A percentile compares a stretch with the other conserved stretches of the same genome.
These are phyloP conservation scores for Lineolata rhizophorae DNA, from an alignment of 495 filamentous ascomycete genomes.

Conservation along the genomic window DNA sequence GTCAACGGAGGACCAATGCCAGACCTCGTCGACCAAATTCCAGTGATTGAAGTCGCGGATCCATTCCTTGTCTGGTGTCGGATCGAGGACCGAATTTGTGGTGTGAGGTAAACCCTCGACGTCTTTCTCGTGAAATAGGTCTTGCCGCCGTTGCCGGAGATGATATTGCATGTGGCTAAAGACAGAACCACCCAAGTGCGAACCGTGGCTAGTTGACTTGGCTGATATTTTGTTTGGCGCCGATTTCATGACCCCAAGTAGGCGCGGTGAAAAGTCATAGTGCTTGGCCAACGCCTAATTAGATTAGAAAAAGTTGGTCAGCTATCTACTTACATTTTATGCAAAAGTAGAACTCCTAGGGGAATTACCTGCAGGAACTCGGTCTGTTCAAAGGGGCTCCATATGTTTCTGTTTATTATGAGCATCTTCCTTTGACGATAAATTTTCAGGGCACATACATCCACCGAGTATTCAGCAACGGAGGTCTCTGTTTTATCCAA, in stretches of 20 bases:
- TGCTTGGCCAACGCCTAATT: constrained; percentile 23
- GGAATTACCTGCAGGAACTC: constrained; percentile 25
- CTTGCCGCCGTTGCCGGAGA: constrained; percentile 7
- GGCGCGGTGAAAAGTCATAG: constrained; percentile 46
- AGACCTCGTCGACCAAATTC: constrained; percentile 35
- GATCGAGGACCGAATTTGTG: constrained; percentile 5
- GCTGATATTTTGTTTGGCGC: constrained; percentile 19
- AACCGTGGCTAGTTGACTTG: neutral
- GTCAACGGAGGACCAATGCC: constrained; percentile 43
- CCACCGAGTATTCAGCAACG: constrained; percentile 29
- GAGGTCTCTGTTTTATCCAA: constrained; percentile 12
- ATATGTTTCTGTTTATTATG: constrained; percentile 48
- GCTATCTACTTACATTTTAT: neutral
- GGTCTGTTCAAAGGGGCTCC: constrained; percentile 39
- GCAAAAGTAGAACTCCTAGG: constrained; percentile 11
- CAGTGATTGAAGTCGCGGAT: constrained; percentile 20
- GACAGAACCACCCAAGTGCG: too few species aligned
- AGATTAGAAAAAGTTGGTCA: neutral
- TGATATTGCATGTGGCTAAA: constrained; percentile 2
- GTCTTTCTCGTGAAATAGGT: constrained; percentile 5
- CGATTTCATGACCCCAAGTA: constrained; percentile 43
- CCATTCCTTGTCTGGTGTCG: constrained; percentile 9
- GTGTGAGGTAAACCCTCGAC: too few species aligned
- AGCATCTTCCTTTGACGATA: constrained; percentile 3
- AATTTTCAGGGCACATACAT: constrained; percentile 27